Conservation (phyloP, 371 early-diverging fungal species). For the Umbelopsis sp. region DNA sequence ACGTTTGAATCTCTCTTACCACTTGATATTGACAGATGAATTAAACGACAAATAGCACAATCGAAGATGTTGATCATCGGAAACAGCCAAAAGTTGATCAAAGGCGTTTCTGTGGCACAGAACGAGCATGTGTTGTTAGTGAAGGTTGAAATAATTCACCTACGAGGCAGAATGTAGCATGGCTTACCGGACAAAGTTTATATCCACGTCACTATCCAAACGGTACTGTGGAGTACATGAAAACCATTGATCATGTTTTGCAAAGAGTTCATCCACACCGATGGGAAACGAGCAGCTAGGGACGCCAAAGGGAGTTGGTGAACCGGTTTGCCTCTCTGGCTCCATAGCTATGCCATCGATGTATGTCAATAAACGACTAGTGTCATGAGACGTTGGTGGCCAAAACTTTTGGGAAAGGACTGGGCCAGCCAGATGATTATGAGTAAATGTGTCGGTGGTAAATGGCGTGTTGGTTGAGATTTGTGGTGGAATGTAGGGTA, state of each 20-base stretch:
- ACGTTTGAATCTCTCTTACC: slow-evolving; percentile 26
- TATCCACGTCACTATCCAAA: slow-evolving; percentile 32
- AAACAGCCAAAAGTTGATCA: slow-evolving; percentile 36
- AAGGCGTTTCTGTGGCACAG: slow-evolving; percentile 45
- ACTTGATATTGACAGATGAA: slow-evolving; percentile 38
- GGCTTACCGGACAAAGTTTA: slow-evolving; percentile 51
- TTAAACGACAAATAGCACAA: slow-evolving; percentile 56
- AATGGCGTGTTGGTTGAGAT: slow-evolving; percentile 55
- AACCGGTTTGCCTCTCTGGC: slow-evolving; percentile 32
- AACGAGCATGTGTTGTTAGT: not conserved
- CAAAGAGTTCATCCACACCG: slow-evolving; percentile 45
- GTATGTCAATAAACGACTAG: slow-evolving; percentile 32
- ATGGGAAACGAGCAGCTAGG: slow-evolving; percentile 58
- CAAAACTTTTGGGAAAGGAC: slow-evolving; percentile 35
- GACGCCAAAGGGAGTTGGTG: slow-evolving; percentile 36
- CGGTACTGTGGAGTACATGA: slow-evolving; percentile 27
- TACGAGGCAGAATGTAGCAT: not conserved
- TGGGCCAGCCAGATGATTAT: slow-evolving; percentile 44
- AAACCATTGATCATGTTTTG: slow-evolving; percentile 44
- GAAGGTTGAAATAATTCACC: not conserved
- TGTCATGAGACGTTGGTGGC: slow-evolving; percentile 27
- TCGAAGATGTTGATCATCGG: slow-evolving; percentile 37
- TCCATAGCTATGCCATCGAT: slow-evolving; percentile 49
- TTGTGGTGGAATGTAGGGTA: slow-evolving; percentile 56
- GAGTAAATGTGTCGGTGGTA: slow-evolving; percentile 59